Percentiles rank a stretch among this genome's conserved stretches.
Conservation (phyloP, 2,329 filamentous ascomycete species). For the Hymenoscyphus linearis region DNA sequence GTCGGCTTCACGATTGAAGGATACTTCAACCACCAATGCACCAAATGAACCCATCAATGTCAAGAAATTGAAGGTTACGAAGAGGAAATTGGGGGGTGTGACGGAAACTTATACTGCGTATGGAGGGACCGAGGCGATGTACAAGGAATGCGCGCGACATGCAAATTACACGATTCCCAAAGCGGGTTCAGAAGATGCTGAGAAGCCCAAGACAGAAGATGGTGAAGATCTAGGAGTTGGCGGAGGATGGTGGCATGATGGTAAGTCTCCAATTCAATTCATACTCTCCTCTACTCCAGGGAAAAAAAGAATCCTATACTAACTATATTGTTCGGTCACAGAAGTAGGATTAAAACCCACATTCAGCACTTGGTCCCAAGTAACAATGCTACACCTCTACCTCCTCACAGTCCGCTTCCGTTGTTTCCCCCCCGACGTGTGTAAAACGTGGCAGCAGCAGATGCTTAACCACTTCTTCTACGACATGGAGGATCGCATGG, state of each 20-base stretch:
- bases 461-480: conserved; percentile 94
- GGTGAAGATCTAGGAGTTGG: conserved; percentile 79
- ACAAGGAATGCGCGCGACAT: conserved; percentile 25
- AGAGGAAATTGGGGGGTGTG: conserved; percentile 19
- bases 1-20: conserved; percentile 24
- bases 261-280: conserved; percentile 40
- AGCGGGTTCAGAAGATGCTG: conserved; percentile 43
- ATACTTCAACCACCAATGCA: conserved; percentile 17
- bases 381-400: conserved; percentile 96
- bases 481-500: conserved; percentile 79
- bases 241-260: conserved; percentile 74
- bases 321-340: conserved; percentile 33
- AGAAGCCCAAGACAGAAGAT: conserved; percentile 64
- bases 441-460: conserved; percentile 79
- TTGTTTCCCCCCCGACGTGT: conserved; percentile 63
- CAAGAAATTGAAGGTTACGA: conserved; percentile 20
- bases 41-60: conserved; percentile 15
- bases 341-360: conserved; percentile 76
- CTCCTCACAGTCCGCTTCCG: conserved; percentile 79
- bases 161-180: conserved; percentile 26
- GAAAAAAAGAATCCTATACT: conserved; percentile 10
- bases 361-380: conserved; percentile 93
- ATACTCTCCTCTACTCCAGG: no score
- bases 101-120: conserved; percentile 73
- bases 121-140: conserved; percentile 68